Percentiles rank a stretch among this genome's conserved stretches.
These are phyloP conservation scores for Camellia oleifera DNA, from an alignment of 179 eudicot genomes.

Conservation along the genomic window DNA sequence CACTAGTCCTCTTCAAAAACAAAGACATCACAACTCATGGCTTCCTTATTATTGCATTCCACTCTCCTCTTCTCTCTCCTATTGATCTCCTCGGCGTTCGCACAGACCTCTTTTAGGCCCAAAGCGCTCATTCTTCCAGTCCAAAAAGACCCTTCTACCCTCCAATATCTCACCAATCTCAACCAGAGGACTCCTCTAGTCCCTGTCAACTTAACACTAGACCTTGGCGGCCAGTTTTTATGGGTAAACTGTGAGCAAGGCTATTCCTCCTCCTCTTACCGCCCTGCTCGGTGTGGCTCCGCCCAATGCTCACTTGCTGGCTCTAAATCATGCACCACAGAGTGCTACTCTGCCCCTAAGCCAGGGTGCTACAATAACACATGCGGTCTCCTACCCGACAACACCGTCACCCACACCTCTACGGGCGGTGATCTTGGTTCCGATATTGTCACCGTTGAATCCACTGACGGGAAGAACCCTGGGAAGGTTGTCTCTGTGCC, in stretches of 20 bases:
- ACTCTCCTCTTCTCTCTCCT: background rate
- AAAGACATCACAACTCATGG: too few relatives aligned
- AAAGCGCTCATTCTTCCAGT: constrained; percentile 14
- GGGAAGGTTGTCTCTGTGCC: constrained; percentile 18
- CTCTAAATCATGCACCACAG: background rate
- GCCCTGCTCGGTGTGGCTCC: background rate
- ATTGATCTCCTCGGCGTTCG: background rate
- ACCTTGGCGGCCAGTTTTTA: constrained; percentile 19
- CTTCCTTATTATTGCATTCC: too few relatives aligned
- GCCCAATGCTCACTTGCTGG: constrained; percentile 15
- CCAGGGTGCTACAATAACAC: constrained; percentile 20
- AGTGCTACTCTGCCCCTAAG: background rate
- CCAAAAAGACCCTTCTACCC: constrained; percentile 14
- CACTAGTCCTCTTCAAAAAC: too few relatives aligned
- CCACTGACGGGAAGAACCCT: constrained; percentile 30
- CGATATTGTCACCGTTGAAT: constrained; percentile 17
- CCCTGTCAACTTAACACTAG: constrained; percentile 4
- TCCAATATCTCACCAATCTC: constrained; percentile 20
- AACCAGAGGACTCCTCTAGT: constrained; percentile 22
- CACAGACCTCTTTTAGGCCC: background rate
- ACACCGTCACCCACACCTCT: constrained; percentile 1
- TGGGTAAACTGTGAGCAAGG: constrained; percentile 21
- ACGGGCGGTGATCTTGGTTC: constrained; percentile 11
- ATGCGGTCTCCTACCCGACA: constrained; percentile 3
- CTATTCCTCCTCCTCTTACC: constrained; percentile 10